phyloP scores from a whole-genome alignment of 768 basidiomycete species.

The Collybiopsis confluens region DNA sequence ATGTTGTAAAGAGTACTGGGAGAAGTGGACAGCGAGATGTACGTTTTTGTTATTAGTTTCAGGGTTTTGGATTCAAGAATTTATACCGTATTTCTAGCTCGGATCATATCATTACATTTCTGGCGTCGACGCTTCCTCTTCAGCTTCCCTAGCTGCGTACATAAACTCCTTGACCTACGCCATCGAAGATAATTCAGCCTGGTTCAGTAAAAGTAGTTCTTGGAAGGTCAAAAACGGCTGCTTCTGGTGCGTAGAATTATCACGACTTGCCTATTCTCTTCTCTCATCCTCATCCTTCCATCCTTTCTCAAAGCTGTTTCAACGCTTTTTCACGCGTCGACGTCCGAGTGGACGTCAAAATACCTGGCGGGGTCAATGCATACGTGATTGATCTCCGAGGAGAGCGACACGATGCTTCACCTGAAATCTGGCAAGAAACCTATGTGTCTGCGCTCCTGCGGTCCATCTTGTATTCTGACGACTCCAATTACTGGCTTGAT shows the following conservation, averaged over 20 bases:
- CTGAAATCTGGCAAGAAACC: constrained; percentile 96
- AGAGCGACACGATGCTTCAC: constrained; percentile 89
- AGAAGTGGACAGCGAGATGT: constrained; percentile 85
- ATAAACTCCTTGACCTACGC: constrained; percentile 97
- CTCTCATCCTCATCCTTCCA: background rate
- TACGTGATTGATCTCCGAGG: constrained; percentile 93
- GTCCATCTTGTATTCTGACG: constrained; percentile 93
- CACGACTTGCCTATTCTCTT: background rate
- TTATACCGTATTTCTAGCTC: constrained; percentile 47
- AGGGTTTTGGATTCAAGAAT: constrained; percentile 4
- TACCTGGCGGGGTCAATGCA: constrained; percentile 93
- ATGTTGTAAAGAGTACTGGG: constrained; percentile 90
- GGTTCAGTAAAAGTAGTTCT: constrained; percentile 80
- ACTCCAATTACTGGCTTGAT: constrained; percentile 85
- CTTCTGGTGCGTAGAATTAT: constrained; percentile 80
- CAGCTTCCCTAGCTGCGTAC: constrained; percentile 95
- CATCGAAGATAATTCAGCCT: constrained; percentile 85
- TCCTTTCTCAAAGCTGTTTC: constrained; percentile 63
- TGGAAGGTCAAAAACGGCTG: constrained; percentile 95
- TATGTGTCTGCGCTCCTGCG: constrained; percentile 91
- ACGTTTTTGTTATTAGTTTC: constrained; percentile 23
- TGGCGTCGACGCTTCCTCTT: constrained; percentile 98
- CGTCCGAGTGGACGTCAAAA: constrained; percentile 95
- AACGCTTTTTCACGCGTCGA: constrained; percentile 98
- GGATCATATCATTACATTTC: constrained; percentile 98